These are phyloP conservation scores for Mariannaea sp. DNA, from an alignment of 2,329 filamentous ascomycete genomes.

Conservation along the genomic window DNA sequence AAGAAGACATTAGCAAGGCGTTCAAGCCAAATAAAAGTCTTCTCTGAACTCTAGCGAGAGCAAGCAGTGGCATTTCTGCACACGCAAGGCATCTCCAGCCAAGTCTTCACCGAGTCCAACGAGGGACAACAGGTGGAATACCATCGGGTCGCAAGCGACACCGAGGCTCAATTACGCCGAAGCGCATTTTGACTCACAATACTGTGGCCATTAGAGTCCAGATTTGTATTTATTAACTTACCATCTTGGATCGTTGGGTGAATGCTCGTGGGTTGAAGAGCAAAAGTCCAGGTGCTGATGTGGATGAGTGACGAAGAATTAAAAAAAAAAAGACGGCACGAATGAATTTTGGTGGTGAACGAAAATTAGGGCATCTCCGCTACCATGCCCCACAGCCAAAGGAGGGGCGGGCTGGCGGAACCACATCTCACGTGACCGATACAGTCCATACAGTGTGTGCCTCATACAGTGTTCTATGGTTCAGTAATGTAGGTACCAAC, in stretches of 20 bases:
- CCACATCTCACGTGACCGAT: slow-evolving; percentile 26
- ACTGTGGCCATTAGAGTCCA: slow-evolving; percentile 48
- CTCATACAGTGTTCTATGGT: slow-evolving; percentile 6
- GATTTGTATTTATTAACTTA: slow-evolving; percentile 43
- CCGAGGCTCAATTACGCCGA: slow-evolving; percentile 43
- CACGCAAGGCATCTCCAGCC: slow-evolving; percentile 63
- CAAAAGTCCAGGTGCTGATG: slow-evolving; percentile 42
- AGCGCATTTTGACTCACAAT: slow-evolving; percentile 44
- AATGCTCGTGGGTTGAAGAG: slow-evolving; percentile 44
- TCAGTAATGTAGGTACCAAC: too few species aligned
- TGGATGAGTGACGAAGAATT: slow-evolving; percentile 36
- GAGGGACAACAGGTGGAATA: slow-evolving; percentile 42
- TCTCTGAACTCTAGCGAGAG: slow-evolving; percentile 93
- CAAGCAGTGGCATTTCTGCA: slow-evolving; percentile 60
- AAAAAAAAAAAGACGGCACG: slow-evolving; percentile 34
- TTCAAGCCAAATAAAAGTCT: slow-evolving; percentile 73
- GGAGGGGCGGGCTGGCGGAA: slow-evolving; percentile 10
- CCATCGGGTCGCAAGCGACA: slow-evolving; percentile 42
- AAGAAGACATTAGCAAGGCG: slow-evolving; percentile 96
- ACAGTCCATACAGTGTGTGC: slow-evolving; percentile 6
- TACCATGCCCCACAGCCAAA: slow-evolving; percentile 17
- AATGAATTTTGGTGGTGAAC: slow-evolving; percentile 40
- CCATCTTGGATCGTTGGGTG: slow-evolving; percentile 49
- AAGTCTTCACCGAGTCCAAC: slow-evolving; percentile 59
- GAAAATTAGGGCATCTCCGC: slow-evolving; percentile 46